Conservation (phyloP, 768 basidiomycete species). For the Psilocybe subaeruginosa region DNA sequence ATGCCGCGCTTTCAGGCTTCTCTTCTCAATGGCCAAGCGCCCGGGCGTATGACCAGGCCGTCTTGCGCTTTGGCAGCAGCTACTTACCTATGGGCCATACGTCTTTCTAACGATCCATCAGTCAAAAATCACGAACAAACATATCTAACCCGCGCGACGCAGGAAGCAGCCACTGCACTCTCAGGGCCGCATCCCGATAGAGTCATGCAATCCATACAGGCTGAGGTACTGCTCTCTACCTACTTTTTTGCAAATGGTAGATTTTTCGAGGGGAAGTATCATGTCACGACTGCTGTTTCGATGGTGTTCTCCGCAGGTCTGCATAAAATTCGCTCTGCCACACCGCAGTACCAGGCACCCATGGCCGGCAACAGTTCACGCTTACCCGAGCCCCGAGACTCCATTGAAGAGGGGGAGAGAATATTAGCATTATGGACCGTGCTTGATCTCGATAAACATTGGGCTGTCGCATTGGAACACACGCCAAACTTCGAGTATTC, state of each 20-base stretch:
- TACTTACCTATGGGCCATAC: constrained; percentile 42
- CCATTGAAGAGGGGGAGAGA: constrained; percentile 39
- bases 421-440: constrained; percentile 41
- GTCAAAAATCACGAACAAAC: constrained; percentile 30
- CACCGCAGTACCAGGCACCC: constrained; percentile 6
- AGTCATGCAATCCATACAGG: constrained; percentile 53
- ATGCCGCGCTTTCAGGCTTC: constrained; percentile 45
- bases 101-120: constrained; percentile 31
- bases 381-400: constrained; percentile 29
- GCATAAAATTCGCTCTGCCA: constrained; percentile 34
- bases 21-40: constrained; percentile 31
- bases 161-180: constrained; percentile 38
- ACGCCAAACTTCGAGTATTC: constrained; percentile 30
- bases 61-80: constrained; percentile 39
- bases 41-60: constrained; percentile 37
- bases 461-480: constrained; percentile 46
- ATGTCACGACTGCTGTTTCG: constrained; percentile 41
- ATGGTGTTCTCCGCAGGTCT: constrained; percentile 38
- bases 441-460: constrained; percentile 35
- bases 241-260: constrained; percentile 58
- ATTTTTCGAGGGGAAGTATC: constrained; percentile 46
- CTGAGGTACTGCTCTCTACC: constrained; percentile 56
- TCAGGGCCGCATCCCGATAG: constrained; percentile 41
- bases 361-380: constrained; percentile 2
- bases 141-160: constrained; percentile 46